phyloP scores from a whole-genome alignment of 73 alveolate species.

The Paramecium caudatum region DNA sequence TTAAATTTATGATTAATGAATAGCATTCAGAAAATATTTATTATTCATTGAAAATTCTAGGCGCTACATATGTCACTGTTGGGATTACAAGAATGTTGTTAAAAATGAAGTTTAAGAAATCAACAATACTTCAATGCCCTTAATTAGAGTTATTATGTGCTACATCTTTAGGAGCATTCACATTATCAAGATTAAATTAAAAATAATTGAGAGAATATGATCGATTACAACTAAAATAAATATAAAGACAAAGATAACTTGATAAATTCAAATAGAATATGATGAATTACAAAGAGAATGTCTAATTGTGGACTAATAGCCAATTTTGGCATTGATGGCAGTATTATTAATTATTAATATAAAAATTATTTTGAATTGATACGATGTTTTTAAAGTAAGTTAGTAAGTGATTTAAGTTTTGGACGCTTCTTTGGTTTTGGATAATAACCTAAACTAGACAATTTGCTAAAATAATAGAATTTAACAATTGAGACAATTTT shows the following conservation, averaged over 20 bases:
- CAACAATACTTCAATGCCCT: background rate
- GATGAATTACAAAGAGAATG: slow-evolving; percentile 13
- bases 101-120: background rate
- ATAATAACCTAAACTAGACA: slow-evolving; percentile 4
- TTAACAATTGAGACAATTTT: background rate
- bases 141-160: background rate
- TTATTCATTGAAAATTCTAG: background rate
- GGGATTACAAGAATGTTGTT: background rate
- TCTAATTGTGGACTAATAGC: background rate
- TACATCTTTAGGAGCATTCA: background rate
- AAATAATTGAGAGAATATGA: background rate
- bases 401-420: slow-evolving; percentile 22
- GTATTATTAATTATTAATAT: background rate
- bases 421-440: slow-evolving; percentile 56
- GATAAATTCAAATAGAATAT: background rate
- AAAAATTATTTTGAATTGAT: no score
- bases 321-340: slow-evolving; percentile 28
- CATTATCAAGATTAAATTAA: background rate
- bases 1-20: background rate
- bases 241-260: background rate
- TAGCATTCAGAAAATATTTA: background rate
- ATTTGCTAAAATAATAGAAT: background rate
- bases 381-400: slow-evolving; percentile 38
- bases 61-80: background rate
- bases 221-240: background rate